A percentile compares a stretch with the other conserved stretches of the same genome.
Evolutionary conservation across 2,329 filamentous ascomycete species (phyloP).

Genomic region (Talaromyces pinophilus): DNA sequence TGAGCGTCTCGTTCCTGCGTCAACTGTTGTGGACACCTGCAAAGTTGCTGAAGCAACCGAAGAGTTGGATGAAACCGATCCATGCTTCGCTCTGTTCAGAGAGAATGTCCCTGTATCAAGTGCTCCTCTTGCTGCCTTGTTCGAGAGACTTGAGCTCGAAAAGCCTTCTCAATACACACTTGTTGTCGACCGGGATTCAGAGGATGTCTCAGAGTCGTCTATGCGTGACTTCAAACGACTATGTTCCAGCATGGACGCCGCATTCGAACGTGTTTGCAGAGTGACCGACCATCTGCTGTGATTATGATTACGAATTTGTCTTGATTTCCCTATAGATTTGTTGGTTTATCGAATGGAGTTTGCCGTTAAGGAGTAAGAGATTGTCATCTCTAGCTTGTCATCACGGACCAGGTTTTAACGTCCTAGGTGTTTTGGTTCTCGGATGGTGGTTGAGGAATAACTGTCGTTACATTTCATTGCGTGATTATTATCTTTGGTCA

Average conservation of each 20-base stretch:
- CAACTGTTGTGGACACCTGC: slow-evolving; percentile 22
- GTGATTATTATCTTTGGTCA: neutral
- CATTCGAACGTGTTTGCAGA: slow-evolving; percentile 44
- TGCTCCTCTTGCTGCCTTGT: slow-evolving; percentile 43
- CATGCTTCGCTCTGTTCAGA: slow-evolving; percentile 53
- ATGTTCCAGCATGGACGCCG: slow-evolving; percentile 45
- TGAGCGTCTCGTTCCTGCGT: slow-evolving; percentile 36
- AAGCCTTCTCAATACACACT: slow-evolving; percentile 67
- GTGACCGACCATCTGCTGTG: slow-evolving; percentile 41
- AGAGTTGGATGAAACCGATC: slow-evolving; percentile 58
- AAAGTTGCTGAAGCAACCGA: slow-evolving; percentile 34
- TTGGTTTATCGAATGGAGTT: slow-evolving; percentile 9
- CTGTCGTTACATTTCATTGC: neutral
- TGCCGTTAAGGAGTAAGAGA: slow-evolving; percentile 1
- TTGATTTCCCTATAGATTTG: slow-evolving; percentile 25
- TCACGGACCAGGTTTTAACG: neutral
- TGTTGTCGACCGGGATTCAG: slow-evolving; percentile 50
- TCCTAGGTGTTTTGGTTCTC: slow-evolving; percentile 2
- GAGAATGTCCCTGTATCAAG: slow-evolving; percentile 50
- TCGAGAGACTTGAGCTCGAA: slow-evolving; percentile 60
- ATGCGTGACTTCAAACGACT: slow-evolving; percentile 39
- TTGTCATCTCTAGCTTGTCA: slow-evolving; percentile 1
- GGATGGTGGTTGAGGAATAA: neutral
- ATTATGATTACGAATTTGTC: slow-evolving; percentile 17
- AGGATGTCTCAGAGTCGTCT: slow-evolving; percentile 31